Percentiles rank a stretch among this genome's conserved stretches.
These are phyloP conservation scores for Viridothelium virens DNA, from an alignment of 495 filamentous ascomycete species.

Conservation along the genomic window DNA sequence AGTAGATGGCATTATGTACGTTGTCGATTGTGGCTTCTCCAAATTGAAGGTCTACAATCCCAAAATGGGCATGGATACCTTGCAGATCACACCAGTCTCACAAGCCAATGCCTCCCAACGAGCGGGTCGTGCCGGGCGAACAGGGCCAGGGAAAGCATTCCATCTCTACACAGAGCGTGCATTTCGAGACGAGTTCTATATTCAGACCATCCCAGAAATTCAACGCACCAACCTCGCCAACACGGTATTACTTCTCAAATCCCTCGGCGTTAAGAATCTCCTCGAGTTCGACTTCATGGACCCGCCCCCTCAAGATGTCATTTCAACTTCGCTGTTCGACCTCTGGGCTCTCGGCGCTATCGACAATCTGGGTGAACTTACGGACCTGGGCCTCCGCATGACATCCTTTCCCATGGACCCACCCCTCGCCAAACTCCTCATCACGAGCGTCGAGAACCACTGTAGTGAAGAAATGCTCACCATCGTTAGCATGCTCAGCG, in stretches of 20 bases:
- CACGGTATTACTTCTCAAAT: constrained; percentile 90
- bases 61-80: constrained; percentile 97
- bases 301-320: constrained; percentile 94
- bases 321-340: constrained; percentile 94
- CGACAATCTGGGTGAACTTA: constrained; percentile 89
- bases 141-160: constrained; percentile 92
- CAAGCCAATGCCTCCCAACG: constrained; percentile 93
- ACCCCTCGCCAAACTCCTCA: constrained; percentile 85
- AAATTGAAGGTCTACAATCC: constrained; percentile 99
- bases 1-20: constrained; percentile 98
- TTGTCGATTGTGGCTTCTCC: constrained; percentile 91
- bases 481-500: constrained; percentile 96
- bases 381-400: constrained; percentile 81
- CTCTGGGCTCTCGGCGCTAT: constrained; percentile 94
- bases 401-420: constrained; percentile 97
- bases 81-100: constrained; percentile 96
- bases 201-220: constrained; percentile 97
- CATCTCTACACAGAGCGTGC: constrained; percentile 91
- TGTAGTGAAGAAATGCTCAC: constrained; percentile 98
- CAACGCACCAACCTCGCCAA: constrained; percentile 94
- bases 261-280: constrained; percentile 85
- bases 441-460: constrained; percentile 68
- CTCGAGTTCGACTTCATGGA: constrained; percentile 99
- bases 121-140: constrained; percentile 88
- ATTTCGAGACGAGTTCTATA: constrained; percentile 93